These are phyloP conservation scores for Penicillium sclerotigenum DNA, from an alignment of 2,329 filamentous ascomycete genomes.

Conservation along the genomic window DNA sequence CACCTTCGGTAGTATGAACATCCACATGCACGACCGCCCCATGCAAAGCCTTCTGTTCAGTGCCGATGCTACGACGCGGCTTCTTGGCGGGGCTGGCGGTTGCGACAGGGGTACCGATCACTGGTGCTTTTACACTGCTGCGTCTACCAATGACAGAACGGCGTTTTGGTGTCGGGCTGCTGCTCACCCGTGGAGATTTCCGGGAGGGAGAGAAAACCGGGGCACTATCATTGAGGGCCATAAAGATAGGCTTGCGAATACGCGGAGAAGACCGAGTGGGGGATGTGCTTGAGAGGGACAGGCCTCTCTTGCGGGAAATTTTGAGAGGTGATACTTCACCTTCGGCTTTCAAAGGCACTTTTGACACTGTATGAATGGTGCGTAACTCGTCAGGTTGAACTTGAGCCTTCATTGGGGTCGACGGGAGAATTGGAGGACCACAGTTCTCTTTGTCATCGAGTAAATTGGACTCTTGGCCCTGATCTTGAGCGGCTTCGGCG, in stretches of 20 bases:
- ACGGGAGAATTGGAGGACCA: slow-evolving; percentile 36
- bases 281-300: slow-evolving; percentile 51
- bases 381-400: slow-evolving; percentile 45
- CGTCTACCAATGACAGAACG: slow-evolving; percentile 15
- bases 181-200: slow-evolving; percentile 21
- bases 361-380: slow-evolving; percentile 70
- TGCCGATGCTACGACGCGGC: slow-evolving; percentile 23
- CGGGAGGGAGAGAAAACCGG: slow-evolving; percentile 30
- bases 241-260: slow-evolving; percentile 23
- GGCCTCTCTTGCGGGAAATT: slow-evolving; percentile 48
- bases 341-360: slow-evolving; percentile 70
- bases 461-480: slow-evolving; percentile 7
- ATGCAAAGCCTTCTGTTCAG: slow-evolving; percentile 50
- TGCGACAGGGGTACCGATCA: slow-evolving; percentile 14
- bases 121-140: slow-evolving; percentile 9
- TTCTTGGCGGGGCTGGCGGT: slow-evolving; percentile 30
- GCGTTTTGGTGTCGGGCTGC: slow-evolving; percentile 21
- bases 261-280: slow-evolving; percentile 34
- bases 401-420: slow-evolving; percentile 55
- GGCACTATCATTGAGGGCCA: slow-evolving; percentile 20
- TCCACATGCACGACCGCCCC: slow-evolving; percentile 80
- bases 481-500: slow-evolving; percentile 2
- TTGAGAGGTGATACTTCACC: slow-evolving; percentile 50
- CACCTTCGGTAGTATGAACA: slow-evolving; percentile 76
- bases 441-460: slow-evolving; percentile 33